These are phyloP conservation scores for Pythium monospermum DNA, from an alignment of 352 stramenopile genomes.

Conservation along the genomic window DNA sequence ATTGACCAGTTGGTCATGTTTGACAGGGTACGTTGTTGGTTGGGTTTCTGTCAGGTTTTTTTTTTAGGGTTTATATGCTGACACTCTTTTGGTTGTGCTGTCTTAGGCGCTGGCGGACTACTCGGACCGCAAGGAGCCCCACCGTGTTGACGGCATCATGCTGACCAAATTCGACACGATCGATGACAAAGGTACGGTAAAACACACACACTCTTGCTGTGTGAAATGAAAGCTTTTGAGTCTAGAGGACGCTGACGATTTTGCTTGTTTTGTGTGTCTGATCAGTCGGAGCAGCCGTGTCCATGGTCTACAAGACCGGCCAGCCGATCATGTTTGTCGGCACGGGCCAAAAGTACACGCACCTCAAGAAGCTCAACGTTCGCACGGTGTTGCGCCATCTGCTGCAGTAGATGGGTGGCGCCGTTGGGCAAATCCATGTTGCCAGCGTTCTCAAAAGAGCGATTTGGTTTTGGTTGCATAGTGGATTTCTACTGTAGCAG, in stretches of 20 bases:
- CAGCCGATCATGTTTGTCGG: slow-evolving; percentile 99
- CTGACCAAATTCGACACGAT: slow-evolving; percentile 99
- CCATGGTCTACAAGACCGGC: slow-evolving; percentile 98
- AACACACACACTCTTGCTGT: too few relatives aligned
- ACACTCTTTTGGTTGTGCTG: too few relatives aligned
- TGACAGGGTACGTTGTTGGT: slow-evolving; percentile 67
- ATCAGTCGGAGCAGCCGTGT: slow-evolving; percentile 96
- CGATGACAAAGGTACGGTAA: slow-evolving; percentile 95
- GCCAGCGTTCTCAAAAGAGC: too few relatives aligned
- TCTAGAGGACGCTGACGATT: background rate
- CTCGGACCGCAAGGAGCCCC: slow-evolving; percentile 77
- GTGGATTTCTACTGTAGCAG: too few relatives aligned
- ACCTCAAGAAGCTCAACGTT: slow-evolving; percentile 97
- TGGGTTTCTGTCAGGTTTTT: background rate
- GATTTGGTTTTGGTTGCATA: too few relatives aligned
- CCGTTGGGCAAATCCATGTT: too few relatives aligned
- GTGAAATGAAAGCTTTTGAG: background rate
- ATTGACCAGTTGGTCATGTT: slow-evolving; percentile 98
- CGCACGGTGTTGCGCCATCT: slow-evolving; percentile 94
- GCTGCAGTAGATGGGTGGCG: too few relatives aligned
- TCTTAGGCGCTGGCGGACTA: slow-evolving; percentile 79
- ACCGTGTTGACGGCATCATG: slow-evolving; percentile 97
- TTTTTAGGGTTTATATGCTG: background rate
- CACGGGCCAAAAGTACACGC: slow-evolving; percentile 99
- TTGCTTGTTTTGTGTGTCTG: background rate